These are phyloP conservation scores for Pseudocercospora vitis DNA, from an alignment of 2,329 filamentous ascomycete genomes.

Conservation along the genomic window DNA sequence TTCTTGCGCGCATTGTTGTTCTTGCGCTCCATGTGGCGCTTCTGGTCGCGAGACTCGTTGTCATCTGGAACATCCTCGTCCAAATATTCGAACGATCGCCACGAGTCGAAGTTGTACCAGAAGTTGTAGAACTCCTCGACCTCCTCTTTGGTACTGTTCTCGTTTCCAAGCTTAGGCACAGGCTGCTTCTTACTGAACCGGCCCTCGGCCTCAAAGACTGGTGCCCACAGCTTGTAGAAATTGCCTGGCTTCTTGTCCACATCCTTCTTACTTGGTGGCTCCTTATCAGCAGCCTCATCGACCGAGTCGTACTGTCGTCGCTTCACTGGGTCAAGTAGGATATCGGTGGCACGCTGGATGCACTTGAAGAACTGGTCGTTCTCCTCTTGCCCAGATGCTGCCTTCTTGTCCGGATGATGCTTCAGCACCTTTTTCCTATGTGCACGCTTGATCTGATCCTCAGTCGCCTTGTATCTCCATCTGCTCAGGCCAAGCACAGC, in stretches of 20 bases:
- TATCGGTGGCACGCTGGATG: constrained; percentile 95
- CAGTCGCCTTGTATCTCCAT: constrained; percentile 87
- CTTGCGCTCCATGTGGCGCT: constrained; percentile 97
- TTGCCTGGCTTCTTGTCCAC: constrained; percentile 69
- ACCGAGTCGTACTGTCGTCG: constrained; percentile 96
- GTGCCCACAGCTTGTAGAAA: constrained; percentile 93
- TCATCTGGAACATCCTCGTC: constrained; percentile 99
- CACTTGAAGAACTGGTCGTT: constrained; percentile 99
- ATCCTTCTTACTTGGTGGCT: constrained; percentile 91
- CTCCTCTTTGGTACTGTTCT: constrained; percentile 80
- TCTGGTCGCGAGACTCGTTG: constrained; percentile 98
- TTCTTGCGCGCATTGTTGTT: constrained; percentile 97
- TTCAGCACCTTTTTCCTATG: constrained; percentile 99
- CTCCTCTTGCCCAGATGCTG: constrained; percentile 79
- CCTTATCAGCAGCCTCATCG: constrained; percentile 88
- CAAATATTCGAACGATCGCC: constrained; percentile 95
- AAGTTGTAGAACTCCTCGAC: constrained; percentile 99
- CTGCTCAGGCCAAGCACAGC: constrained; percentile 90
- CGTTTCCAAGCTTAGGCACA: constrained; percentile 81
- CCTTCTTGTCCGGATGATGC: constrained; percentile 99
- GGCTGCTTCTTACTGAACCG: constrained; percentile 91
- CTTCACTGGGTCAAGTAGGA: constrained; percentile 87
- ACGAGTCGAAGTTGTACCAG: constrained; percentile 99
- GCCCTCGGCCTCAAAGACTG: constrained; percentile 85
- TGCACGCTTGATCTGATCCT: constrained; percentile 98